phyloP scores from a whole-genome alignment of 2,329 filamentous ascomycete genomes.

The Aureobasidium musti region DNA sequence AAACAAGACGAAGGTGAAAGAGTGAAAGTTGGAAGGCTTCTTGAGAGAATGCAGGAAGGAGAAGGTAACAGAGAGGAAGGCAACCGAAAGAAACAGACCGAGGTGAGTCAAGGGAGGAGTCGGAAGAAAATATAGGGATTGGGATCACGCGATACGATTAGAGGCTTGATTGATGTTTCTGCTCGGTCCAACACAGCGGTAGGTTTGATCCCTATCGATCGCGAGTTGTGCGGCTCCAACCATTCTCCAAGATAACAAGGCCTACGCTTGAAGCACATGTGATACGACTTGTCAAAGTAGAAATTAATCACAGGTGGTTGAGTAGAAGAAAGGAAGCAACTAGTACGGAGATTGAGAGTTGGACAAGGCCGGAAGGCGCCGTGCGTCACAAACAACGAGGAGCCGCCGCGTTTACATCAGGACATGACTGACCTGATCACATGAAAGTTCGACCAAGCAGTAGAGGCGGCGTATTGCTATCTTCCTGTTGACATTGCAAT shows the following conservation, averaged over 20 bases:
- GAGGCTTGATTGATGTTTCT: conserved; percentile 2
- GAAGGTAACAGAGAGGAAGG: conserved; percentile 11
- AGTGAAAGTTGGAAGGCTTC: not conserved
- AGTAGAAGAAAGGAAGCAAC: not conserved
- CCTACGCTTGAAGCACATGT: not conserved
- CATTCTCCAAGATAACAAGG: not conserved
- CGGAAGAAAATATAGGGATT: conserved; percentile 13
- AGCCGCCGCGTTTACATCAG: not conserved
- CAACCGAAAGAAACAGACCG: conserved; percentile 6
- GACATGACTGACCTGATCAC: not conserved
- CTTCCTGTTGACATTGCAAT: conserved; percentile 8
- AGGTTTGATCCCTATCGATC: not conserved
- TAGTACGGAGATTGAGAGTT: not conserved
- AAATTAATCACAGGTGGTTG: not conserved
- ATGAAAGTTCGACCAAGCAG: conserved; percentile 7
- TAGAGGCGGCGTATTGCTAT: conserved; percentile 19
- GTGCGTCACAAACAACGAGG: conserved; percentile 10
- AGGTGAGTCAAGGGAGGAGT: conserved; percentile 21
- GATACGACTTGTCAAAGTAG: not conserved
- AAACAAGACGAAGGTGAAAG: not conserved
- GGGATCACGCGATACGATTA: conserved; percentile 16
- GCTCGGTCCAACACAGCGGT: conserved; percentile 1
- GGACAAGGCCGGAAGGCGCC: conserved; percentile 7
- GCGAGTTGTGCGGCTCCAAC: not conserved
- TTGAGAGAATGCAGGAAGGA: not conserved